Percentiles rank a stretch among this genome's conserved stretches.
Evolutionary conservation across 257 asterid genomes (phyloP).

Genomic region (Cruciata laevipes): DNA sequence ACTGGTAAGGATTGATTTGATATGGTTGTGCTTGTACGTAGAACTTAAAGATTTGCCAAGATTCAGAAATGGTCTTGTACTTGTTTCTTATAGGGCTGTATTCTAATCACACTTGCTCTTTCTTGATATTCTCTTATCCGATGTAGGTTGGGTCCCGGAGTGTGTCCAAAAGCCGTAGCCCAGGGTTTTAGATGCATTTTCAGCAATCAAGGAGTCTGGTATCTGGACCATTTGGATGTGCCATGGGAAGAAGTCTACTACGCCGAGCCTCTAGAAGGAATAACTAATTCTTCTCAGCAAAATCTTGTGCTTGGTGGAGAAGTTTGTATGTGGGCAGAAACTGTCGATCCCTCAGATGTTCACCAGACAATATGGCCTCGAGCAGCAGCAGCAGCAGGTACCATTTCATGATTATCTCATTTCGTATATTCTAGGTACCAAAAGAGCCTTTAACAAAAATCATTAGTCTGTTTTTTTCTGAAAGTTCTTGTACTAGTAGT

Average conservation of each 20-base stretch:
- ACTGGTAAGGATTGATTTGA: slow-evolving; percentile 47
- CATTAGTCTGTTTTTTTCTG: background rate
- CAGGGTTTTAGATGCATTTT: slow-evolving; percentile 78
- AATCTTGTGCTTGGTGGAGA: slow-evolving; percentile 87
- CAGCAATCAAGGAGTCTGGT: slow-evolving; percentile 89
- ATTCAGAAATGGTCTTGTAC: background rate
- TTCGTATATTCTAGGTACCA: background rate
- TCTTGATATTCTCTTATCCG: slow-evolving; percentile 13
- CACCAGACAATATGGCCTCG: slow-evolving; percentile 97
- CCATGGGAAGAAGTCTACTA: slow-evolving; percentile 71
- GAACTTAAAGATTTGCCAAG: background rate
- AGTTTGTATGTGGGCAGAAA: slow-evolving; percentile 96
- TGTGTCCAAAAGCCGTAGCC: slow-evolving; percentile 82
- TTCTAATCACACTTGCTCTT: background rate
- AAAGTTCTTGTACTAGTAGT: no score
- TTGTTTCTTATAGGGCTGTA: no score
- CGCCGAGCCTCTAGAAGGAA: slow-evolving; percentile 75
- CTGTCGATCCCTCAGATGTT: slow-evolving; percentile 75
- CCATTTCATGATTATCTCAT: background rate
- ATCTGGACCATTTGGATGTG: slow-evolving; percentile 83
- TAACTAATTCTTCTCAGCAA: slow-evolving; percentile 51
- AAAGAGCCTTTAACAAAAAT: background rate
- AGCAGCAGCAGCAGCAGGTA: slow-evolving; percentile 98
- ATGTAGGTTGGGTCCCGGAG: slow-evolving; percentile 68
- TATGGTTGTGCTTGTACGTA: background rate